A percentile compares a stretch with the other conserved stretches of the same genome.
These are phyloP conservation scores for Lathyrus aphaca DNA, from an alignment of 306 rosid genomes.

Conservation along the genomic window DNA sequence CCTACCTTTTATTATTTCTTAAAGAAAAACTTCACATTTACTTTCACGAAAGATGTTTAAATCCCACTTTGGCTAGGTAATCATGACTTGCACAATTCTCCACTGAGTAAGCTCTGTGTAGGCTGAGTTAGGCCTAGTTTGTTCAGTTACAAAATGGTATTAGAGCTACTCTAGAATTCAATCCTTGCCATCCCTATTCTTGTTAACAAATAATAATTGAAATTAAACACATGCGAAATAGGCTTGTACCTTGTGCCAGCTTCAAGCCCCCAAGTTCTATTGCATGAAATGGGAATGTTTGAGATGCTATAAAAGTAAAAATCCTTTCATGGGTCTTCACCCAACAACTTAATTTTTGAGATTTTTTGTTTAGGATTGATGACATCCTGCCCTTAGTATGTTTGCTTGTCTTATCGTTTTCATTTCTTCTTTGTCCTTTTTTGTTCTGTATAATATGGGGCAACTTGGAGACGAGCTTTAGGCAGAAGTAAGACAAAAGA, in stretches of 20 bases:
- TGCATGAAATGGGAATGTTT: background rate
- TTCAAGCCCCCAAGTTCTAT: slow-evolving; percentile 5
- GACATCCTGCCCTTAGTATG: slow-evolving; percentile 14
- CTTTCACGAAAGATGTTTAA: slow-evolving; percentile 24
- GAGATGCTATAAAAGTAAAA: slow-evolving; percentile 18
- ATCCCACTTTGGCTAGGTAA: slow-evolving; percentile 1
- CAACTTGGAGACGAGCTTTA: too few relatives aligned
- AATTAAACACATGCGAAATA: background rate
- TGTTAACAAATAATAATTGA: slow-evolving; percentile 12
- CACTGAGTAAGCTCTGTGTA: background rate
- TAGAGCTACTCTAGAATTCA: background rate
- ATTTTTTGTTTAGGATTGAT: slow-evolving; percentile 7
- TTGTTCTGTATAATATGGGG: background rate
- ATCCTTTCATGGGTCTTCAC: background rate
- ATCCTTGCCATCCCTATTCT: slow-evolving; percentile 19
- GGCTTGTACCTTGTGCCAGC: slow-evolving; percentile 9
- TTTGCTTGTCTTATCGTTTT: background rate
- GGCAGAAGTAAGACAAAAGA: too few relatives aligned
- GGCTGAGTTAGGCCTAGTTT: slow-evolving; percentile 3
- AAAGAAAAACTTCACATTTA: slow-evolving; percentile 10
- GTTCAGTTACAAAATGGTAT: slow-evolving; percentile 16
- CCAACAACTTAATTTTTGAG: background rate
- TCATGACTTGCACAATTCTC: background rate
- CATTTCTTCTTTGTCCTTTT: background rate
- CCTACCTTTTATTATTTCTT: background rate